Evolutionary conservation across 768 basidiomycete genomes (phyloP), one percentile per base, ranked within the genome.

Genomic region (Amanita muscaria): DNA sequence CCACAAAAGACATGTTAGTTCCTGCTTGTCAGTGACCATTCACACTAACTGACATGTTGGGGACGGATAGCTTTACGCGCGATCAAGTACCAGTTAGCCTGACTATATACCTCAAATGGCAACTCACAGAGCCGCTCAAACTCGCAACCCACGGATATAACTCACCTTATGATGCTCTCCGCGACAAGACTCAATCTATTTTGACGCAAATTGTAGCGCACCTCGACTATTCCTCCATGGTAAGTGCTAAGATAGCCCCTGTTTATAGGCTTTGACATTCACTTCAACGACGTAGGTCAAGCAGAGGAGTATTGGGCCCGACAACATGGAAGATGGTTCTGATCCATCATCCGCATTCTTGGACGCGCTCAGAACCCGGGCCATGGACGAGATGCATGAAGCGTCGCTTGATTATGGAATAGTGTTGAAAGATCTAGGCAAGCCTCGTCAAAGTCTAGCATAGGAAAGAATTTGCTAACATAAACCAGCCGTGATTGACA

Each of bases 331-430:
- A 23, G 83, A 88, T 42, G 73, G 78, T 11, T 72, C 59, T 12
- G 86, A 88, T 50, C 63, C 75, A 12, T 82, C 81, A 15, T 77
- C 80, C 39, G 80, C 84, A 4, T 90, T 90, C 68, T 66, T 90
- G 49, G 88, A 89, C 47, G 87, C 88, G 2, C 67, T 90, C 29
- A 66, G 86, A 18, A 86, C 80, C 4, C 78, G 83, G 31, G 88
- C 88, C 6, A 86, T 89, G 83, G 88, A 90, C 56, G 88, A 90
- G 46, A 75, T 91, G 68, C 82, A 85, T 46, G 67, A 78, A 44
- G 88, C 85, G 16, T 85, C 88, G 2, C 61, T 84, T 32, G 87
- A 88, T 56, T 90, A 90, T 51, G 88, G 88, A 5, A 91, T 89
- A 40, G 64, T 83, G 27, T 60, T 90, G 39, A 87, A 87, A 61